phyloP scores from a whole-genome alignment of 2,329 filamentous ascomycete genomes.

The Celoporthe dispersa region DNA sequence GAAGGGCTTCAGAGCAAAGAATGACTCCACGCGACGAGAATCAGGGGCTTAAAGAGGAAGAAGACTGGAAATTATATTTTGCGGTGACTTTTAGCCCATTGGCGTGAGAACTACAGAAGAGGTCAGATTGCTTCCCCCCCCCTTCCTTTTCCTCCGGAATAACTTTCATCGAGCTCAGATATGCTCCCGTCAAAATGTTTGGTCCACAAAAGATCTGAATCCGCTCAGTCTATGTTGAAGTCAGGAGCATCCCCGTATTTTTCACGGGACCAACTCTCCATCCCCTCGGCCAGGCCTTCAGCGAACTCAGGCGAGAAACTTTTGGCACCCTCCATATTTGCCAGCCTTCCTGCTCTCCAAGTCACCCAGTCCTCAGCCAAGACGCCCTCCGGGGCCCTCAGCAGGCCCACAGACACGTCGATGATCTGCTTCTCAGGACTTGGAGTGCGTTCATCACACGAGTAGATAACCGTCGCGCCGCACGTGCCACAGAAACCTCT shows the following conservation, averaged over 20 bases:
- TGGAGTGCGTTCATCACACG: conserved; percentile 36
- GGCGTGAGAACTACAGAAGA: no score
- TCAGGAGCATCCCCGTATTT: conserved; percentile 38
- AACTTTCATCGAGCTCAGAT: neutral
- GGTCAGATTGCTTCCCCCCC: no score
- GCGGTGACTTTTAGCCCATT: no score
- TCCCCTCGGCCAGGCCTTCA: conserved; percentile 42
- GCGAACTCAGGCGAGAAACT: conserved; percentile 44
- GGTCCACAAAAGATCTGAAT: neutral
- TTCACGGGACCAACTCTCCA: conserved; percentile 43
- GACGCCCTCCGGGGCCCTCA: conserved; percentile 49
- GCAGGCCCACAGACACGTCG: conserved; percentile 48
- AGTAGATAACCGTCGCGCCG: conserved; percentile 50
- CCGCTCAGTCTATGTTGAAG: neutral
- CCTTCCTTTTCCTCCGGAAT: neutral
- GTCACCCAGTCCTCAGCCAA: conserved; percentile 52
- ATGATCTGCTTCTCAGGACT: conserved; percentile 42
- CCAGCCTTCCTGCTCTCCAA: conserved; percentile 45
- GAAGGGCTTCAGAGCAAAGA: neutral
- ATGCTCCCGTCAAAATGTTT: neutral
- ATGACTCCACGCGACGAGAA: neutral
- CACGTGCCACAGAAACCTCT: conserved; percentile 52
- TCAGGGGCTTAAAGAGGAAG: neutral
- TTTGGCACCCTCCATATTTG: conserved; percentile 41
- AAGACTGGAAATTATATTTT: no score